phyloP scores from a whole-genome alignment of 306 rosid species.

The Pyrus betulifolia region DNA sequence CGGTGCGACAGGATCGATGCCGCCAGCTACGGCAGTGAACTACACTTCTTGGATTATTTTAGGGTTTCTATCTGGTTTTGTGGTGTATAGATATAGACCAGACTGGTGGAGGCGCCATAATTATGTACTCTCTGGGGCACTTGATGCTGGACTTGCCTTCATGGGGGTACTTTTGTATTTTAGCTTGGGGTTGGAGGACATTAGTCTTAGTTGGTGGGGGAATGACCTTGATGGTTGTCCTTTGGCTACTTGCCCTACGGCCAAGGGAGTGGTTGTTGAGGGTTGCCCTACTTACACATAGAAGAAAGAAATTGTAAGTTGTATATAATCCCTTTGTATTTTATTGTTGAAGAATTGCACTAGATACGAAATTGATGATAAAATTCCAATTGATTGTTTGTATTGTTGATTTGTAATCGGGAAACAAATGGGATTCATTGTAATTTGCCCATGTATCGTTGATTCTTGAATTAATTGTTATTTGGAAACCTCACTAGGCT shows the following conservation, averaged over 20 bases:
- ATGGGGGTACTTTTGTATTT: slow-evolving; percentile 84
- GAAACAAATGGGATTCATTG: not conserved
- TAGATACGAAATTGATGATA: not conserved
- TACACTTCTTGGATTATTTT: slow-evolving; percentile 64
- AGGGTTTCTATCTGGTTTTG: slow-evolving; percentile 66
- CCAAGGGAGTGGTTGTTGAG: slow-evolving; percentile 29
- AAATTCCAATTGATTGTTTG: not conserved
- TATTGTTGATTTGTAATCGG: not conserved
- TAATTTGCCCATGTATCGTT: not conserved
- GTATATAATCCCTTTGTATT: not conserved
- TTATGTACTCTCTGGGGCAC: slow-evolving; percentile 76
- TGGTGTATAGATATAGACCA: slow-evolving; percentile 55
- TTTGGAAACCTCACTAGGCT: too few species aligned
- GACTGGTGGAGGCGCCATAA: slow-evolving; percentile 80
- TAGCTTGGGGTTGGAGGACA: slow-evolving; percentile 44
- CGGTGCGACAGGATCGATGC: slow-evolving; percentile 71
- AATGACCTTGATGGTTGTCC: slow-evolving; percentile 77
- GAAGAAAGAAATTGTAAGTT: not conserved
- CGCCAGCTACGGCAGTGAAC: slow-evolving; percentile 83
- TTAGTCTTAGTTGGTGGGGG: slow-evolving; percentile 75
- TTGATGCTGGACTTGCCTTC: slow-evolving; percentile 90
- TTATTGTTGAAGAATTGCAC: not conserved
- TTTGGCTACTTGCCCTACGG: slow-evolving; percentile 68
- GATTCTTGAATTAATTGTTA: not conserved
- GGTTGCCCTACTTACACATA: slow-evolving; percentile 53